Conservation (phyloP, 768 basidiomycete species). For the Amanita exitialis region DNA sequence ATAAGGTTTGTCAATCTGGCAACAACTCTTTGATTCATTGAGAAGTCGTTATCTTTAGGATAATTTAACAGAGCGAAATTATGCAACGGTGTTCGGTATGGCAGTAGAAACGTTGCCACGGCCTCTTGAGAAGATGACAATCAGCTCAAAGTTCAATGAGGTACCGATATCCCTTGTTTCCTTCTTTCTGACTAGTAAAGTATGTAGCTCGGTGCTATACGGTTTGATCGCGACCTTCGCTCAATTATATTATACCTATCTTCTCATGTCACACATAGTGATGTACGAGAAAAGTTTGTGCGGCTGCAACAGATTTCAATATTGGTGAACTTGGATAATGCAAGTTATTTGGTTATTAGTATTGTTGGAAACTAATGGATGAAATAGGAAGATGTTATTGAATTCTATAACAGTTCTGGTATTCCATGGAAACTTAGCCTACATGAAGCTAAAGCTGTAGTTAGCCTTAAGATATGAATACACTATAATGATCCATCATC, state of each 20-base stretch:
- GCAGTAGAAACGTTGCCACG: conserved; percentile 83
- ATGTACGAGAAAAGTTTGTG: conserved; percentile 85
- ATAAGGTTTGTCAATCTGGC: conserved; percentile 46
- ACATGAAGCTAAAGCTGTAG: conserved; percentile 66
- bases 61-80: conserved; percentile 81
- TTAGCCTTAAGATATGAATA: conserved; percentile 40
- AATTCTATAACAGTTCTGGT: conserved; percentile 90
- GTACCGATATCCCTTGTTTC: conserved; percentile 22
- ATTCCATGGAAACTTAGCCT: conserved; percentile 79
- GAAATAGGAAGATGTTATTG: conserved; percentile 90
- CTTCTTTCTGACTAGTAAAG: not conserved
- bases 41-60: conserved; percentile 37
- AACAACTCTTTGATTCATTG: not conserved
- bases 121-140: conserved; percentile 89
- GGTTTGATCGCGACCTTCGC: conserved; percentile 88
- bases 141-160: conserved; percentile 80
- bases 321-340: conserved; percentile 78
- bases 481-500: not conserved
- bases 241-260: conserved; percentile 76
- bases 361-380: not conserved
- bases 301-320: conserved; percentile 91
- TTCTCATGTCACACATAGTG: conserved; percentile 83
- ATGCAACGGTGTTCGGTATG: conserved; percentile 75
- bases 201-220: conserved; percentile 82
- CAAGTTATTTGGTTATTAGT: conserved; percentile 22